These are phyloP conservation scores for Chrysosporium queenslandicum DNA, from an alignment of 2,329 filamentous ascomycete genomes.

Conservation along the genomic window DNA sequence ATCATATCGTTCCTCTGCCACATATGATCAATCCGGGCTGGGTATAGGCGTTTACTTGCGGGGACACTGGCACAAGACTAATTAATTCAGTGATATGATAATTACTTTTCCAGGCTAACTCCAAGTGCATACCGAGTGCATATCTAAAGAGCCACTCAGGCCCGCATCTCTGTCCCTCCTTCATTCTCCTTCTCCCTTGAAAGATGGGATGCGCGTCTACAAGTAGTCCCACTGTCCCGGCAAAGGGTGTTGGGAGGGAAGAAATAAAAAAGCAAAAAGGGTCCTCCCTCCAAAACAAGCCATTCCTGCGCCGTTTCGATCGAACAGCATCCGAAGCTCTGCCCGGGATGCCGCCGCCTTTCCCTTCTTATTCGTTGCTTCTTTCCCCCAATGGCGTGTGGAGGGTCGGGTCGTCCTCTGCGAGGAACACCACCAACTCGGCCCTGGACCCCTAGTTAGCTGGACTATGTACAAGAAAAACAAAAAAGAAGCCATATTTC, in stretches of 20 bases:
- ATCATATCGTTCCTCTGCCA: neutral
- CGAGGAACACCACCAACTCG: neutral
- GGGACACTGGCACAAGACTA: neutral
- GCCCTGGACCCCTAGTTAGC: neutral
- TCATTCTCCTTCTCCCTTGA: too few species aligned
- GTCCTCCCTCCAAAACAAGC: too few species aligned
- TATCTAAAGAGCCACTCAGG: too few species aligned
- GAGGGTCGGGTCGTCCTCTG: neutral
- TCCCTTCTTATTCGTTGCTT: neutral
- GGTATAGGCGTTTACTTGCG: constrained; percentile 8
- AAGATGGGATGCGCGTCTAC: too few species aligned
- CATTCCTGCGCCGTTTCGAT: neutral
- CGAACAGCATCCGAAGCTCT: neutral
- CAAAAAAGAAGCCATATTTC: neutral
- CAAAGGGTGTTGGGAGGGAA: too few species aligned
- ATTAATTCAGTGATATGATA: too few species aligned
- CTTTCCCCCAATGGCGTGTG: neutral
- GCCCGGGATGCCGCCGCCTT: neutral
- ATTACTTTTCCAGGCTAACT: too few species aligned
- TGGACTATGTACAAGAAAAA: neutral
- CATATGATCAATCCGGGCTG: neutral
- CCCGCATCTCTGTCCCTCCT: too few species aligned
- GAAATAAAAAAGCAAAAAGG: neutral
- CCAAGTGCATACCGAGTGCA: too few species aligned
- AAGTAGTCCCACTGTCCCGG: too few species aligned